Evolutionary conservation across 1,284 basidiomycete species (phyloP), one percentile per base, ranked within the genome.

Genomic region (Cryptococcus floricola): DNA sequence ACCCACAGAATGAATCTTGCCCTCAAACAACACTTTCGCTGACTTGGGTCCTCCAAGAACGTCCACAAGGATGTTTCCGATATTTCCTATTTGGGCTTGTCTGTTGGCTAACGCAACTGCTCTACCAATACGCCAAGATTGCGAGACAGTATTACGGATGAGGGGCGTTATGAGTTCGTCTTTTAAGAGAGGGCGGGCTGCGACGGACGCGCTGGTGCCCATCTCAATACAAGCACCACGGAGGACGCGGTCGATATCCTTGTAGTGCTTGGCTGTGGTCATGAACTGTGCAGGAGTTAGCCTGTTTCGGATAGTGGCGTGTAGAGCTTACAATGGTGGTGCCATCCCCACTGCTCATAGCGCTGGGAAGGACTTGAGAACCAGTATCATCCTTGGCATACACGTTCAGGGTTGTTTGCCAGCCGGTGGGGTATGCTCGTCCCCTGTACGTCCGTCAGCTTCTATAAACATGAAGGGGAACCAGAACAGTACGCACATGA

Each of bases 101-200:
- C 82, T 74, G 44, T 80, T 75, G 48, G 68, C 77, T 6, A 78
- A 66, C 8, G 77, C 73, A 23, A 81, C 75, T 4, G 78, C 80
- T 28, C 81, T 76, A 9, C 83, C 82, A 31, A 84, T 78, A 25
- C 82, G 73, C 82, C 82, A 84, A 1, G 80, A 79, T 64, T 82
- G 81, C 38, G 81, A 83, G 27, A 81, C 77, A 19, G 79, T 81
- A 42, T 78, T 79, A 5, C 76, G 70, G 5, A 84, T 61, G 50
- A 72, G 59, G 12, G 57, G 41, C 18, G 53, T 46, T 38, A 64
- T 52, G 48, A 43, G 46, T 38, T 57, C 55, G 1, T 7, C 55
- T 31, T 54, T 58, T 2, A 52, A 57, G 13, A 69, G 51, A 1
- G 69, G 69, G 2, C 58, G 56, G 8, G 28, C 25, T 25, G 69